Conservation (phyloP, 352 stramenopile genomes). For the Globisporangium cylindrosporum region DNA sequence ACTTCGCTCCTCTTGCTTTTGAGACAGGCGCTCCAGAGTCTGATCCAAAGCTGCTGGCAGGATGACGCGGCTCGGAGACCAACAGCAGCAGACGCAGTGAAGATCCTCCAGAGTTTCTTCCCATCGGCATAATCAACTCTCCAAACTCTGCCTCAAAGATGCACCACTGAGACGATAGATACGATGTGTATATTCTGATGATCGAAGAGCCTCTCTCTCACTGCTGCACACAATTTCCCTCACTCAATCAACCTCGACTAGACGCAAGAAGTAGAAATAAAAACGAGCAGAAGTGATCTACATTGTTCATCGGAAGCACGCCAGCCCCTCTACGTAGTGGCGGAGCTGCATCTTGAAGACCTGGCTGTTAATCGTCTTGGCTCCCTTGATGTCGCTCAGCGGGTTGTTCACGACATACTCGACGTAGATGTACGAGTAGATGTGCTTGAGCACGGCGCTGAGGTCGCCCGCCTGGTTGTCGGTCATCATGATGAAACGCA, state of each 20-base stretch:
- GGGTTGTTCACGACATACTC: constrained; percentile 91
- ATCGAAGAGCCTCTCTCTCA: too few species aligned
- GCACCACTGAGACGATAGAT: neutral
- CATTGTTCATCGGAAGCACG: constrained; percentile 55
- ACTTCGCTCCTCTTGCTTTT: neutral
- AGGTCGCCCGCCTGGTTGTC: constrained; percentile 87
- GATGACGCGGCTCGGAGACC: constrained; percentile 50
- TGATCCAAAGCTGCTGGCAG: constrained; percentile 69
- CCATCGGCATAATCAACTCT: constrained; percentile 15
- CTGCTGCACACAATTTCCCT: too few species aligned
- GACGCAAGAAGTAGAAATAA: neutral
- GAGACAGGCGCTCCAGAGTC: constrained; percentile 46
- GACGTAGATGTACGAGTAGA: constrained; percentile 90
- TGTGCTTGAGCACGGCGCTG: constrained; percentile 74
- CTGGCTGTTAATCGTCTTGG: constrained; percentile 75
- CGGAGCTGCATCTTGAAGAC: constrained; percentile 70
- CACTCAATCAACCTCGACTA: neutral
- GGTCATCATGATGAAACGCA: constrained; percentile 91
- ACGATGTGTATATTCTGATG: constrained; percentile 4
- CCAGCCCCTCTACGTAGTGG: constrained; percentile 73
- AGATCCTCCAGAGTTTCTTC: constrained; percentile 51
- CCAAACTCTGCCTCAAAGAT: neutral
- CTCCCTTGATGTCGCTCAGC: constrained; percentile 68
- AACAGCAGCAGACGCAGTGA: constrained; percentile 37
- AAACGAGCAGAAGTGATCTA: neutral